Base-by-base conservation (phyloP, 148 eudicot species). In the Simmondsia chinensis region DNA sequence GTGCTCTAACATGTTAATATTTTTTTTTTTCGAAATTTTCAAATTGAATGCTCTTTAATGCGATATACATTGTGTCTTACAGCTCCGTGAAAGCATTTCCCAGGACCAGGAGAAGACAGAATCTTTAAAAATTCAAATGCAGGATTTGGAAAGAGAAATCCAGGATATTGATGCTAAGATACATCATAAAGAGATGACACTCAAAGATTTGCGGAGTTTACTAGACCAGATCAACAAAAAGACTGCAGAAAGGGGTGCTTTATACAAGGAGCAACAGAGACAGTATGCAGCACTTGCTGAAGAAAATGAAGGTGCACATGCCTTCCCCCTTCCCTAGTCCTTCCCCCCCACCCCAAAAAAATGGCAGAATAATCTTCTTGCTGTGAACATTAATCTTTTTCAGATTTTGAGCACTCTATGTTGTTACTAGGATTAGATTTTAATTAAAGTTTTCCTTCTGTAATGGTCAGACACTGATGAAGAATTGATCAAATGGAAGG, bases 81-180 rank as follows among this genome's bases (percentile, higher is more conserved):
- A 93, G 99, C 86, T 86, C 7, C 77, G 94, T 43, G 82, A 86
- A 52, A 75, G 81, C 75, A 86, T 93, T 39, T 68, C 72, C 46
- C 94, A 86, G 59, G 96, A 93, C 67, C 80, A 79, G 68, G 96
- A 82, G 68, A 80, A 52, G 58, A 65, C 83, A 35, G 80, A 68
- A 44, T 48, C 67, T 42, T 57, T 82, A 51, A 72, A 76, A 56
- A 50, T 43, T 68, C 83, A 85, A 65, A 77, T 79, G 55, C 69
- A 75, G 62, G 83, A 77, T 42, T 54, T 86, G 33, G 80, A 82
- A 19, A 64, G 35, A 38, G 75, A 77, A 57, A 64, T 73, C 30
- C 72, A 73, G 59, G 73, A 60, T 43, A 54, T 80, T 49, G 94
- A 86, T 26, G 59, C 69, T 37, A 77, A 75, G 72, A 86, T 86